These are phyloP conservation scores for Cutaneotrichosporon cutaneum DNA, from an alignment of 1,284 basidiomycete species.

Conservation along the genomic window DNA sequence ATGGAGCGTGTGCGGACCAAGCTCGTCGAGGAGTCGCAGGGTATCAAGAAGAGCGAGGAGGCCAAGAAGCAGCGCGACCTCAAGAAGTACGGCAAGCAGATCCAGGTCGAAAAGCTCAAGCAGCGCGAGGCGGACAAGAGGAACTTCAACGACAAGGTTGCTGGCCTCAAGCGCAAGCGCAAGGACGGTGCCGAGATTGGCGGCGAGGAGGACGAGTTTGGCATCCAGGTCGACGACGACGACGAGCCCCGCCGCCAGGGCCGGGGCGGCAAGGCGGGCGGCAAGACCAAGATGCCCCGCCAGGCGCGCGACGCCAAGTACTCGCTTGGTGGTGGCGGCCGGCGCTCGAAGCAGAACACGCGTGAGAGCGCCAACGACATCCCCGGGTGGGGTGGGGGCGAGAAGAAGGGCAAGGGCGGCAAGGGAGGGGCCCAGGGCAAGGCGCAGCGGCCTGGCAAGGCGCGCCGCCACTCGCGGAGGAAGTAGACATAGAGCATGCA, in stretches of 20 bases:
- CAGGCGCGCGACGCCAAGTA: conserved; percentile 72
- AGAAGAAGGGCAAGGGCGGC: conserved; percentile 49
- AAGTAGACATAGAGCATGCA: conserved; percentile 9
- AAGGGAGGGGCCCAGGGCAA: conserved; percentile 22
- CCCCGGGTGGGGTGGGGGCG: conserved; percentile 53
- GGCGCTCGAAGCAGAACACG: conserved; percentile 76
- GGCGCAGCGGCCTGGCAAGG: conserved; percentile 39
- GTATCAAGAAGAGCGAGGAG: conserved; percentile 87
- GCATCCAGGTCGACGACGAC: conserved; percentile 21
- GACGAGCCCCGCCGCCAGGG: conserved; percentile 31
- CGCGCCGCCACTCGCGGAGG: conserved; percentile 25
- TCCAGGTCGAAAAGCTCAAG: conserved; percentile 80
- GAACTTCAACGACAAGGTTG: conserved; percentile 77
- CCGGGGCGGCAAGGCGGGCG: conserved; percentile 40
- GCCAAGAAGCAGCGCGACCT: conserved; percentile 89
- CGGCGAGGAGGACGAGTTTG: conserved; percentile 47
- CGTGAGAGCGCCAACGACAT: conserved; percentile 73
- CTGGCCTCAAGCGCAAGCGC: conserved; percentile 82
- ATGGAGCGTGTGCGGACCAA: conserved; percentile 96
- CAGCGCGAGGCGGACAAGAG: conserved; percentile 75
- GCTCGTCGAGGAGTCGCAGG: conserved; percentile 80
- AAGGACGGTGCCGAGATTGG: conserved; percentile 78
- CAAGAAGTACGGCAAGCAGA: conserved; percentile 98
- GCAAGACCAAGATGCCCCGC: conserved; percentile 59
- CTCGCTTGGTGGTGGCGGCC: conserved; percentile 66